Evolutionary conservation across 2,329 filamentous ascomycete species (phyloP), one percentile per base, ranked within the genome.

Genomic region (Colletotrichum falcatum): DNA sequence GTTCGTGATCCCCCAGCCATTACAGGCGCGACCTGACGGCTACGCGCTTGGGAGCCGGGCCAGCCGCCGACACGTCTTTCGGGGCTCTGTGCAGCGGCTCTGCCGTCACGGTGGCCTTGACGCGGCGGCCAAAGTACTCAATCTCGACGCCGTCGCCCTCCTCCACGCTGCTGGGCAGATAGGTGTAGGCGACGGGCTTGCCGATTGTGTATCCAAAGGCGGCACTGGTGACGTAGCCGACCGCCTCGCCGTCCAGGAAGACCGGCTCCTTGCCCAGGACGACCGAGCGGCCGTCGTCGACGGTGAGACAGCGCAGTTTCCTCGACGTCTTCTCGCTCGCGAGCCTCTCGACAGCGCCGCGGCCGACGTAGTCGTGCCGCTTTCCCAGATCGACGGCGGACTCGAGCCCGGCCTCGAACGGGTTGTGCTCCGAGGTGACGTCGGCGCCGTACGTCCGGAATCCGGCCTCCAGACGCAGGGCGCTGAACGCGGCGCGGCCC

Each of bases 191-290:
- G 16, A 90, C 81, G 0, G 89, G 88, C 76, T 86, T 89, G 33
- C 87, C 78, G 12, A 91, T 76, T 0, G 86, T 88, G 74, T 88
- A 90, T 0, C 86, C 89, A 74, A 90, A 91, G 0, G 86, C 88
- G 1, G 89, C 85, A 61, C 83, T 90, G 2, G 88, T 90, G 33
- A 91, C 81, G 71, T 91, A 91, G 0, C 89, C 89, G 1, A 80
- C 81, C 0, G 83, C 73, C 64, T 83, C 78, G 11, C 83, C 84
- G 2, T 83, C 76, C 18, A 82, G 73, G 65, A 85, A 90, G 0
- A 91, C 87, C 0, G 89, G 89, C 75, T 91, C 89, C 74, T 90
- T 90, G 7, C 89, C 89, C 1, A 91, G 77, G 0, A 90, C 83
- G 72, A 90, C 80, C 0, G 88, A 90, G 5, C 76, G 78, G 0